phyloP scores from a whole-genome alignment of 2,329 filamentous ascomycete genomes.

The Hymenoscyphus repandus region DNA sequence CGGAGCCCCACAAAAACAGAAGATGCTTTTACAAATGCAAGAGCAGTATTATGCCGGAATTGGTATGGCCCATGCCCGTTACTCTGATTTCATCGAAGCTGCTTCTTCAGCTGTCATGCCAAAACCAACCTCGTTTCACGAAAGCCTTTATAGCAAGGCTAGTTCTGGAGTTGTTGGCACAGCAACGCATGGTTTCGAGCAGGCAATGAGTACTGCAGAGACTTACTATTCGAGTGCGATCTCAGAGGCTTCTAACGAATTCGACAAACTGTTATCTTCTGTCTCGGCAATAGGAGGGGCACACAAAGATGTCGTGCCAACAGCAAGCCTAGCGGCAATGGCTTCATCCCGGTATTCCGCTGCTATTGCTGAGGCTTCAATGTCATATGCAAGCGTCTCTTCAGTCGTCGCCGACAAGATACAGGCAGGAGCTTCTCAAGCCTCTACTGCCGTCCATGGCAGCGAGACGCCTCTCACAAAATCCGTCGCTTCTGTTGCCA shows the following conservation, averaged over 20 bases:
- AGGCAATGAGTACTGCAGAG: constrained; percentile 20
- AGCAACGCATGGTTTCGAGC: constrained; percentile 19
- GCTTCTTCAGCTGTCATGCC: constrained; percentile 66
- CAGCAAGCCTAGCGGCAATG: constrained; percentile 35
- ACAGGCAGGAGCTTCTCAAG: constrained; percentile 35
- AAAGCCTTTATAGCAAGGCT: constrained; percentile 28
- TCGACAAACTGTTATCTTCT: constrained; percentile 36
- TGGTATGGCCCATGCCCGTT: constrained; percentile 72
- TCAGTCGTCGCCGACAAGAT: constrained; percentile 43
- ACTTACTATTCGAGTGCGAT: constrained; percentile 28
- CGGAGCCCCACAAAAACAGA: constrained; percentile 43
- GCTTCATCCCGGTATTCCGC: constrained; percentile 40
- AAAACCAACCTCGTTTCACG: constrained; percentile 46
- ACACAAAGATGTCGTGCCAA: constrained; percentile 32
- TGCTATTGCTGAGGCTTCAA: constrained; percentile 40
- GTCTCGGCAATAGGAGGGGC: constrained; percentile 34
- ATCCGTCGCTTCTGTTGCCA: constrained; percentile 43
- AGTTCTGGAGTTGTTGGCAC: constrained; percentile 22
- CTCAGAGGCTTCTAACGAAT: constrained; percentile 35
- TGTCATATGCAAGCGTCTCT: constrained; percentile 48
- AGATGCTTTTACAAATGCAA: constrained; percentile 56
- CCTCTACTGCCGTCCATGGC: constrained; percentile 25
- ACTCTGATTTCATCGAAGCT: constrained; percentile 67
- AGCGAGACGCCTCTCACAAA: constrained; percentile 47
- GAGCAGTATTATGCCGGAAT: constrained; percentile 72